These are phyloP conservation scores for Herpomyces periplanetae DNA, from an alignment of 2,329 filamentous ascomycete genomes.

Conservation along the genomic window DNA sequence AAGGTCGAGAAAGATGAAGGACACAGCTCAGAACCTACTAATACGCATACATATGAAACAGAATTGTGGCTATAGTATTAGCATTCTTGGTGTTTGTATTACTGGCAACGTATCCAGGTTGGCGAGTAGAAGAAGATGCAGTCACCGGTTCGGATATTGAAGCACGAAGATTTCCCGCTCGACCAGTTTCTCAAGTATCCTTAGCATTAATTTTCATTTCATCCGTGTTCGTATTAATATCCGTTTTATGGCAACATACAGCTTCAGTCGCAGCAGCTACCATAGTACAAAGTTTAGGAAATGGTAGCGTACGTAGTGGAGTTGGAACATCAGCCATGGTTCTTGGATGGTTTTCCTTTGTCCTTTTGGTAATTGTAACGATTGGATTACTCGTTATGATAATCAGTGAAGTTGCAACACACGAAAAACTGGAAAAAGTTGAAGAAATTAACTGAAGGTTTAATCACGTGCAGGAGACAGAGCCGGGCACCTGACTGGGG, in stretches of 20 bases:
- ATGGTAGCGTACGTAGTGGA: slow-evolving; percentile 47
- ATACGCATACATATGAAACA: slow-evolving; percentile 6
- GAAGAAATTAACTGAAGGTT: too few species aligned
- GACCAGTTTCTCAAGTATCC: slow-evolving; percentile 64
- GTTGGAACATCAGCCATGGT: slow-evolving; percentile 89
- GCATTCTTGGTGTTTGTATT: slow-evolving; percentile 83
- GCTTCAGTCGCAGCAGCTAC: slow-evolving; percentile 78
- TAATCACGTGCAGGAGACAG: too few species aligned
- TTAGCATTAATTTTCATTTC: slow-evolving; percentile 54
- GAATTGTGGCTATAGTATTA: slow-evolving; percentile 87
- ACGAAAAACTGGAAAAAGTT: too few species aligned
- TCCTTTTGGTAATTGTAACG: slow-evolving; percentile 65
- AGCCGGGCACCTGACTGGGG: too few species aligned
- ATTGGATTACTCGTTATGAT: slow-evolving; percentile 90
- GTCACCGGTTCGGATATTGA: slow-evolving; percentile 40
- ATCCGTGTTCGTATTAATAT: slow-evolving; percentile 22
- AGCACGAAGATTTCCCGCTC: slow-evolving; percentile 68
- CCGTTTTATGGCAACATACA: slow-evolving; percentile 66
- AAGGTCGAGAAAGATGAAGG: slow-evolving; percentile 1
- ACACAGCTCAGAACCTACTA: background rate
- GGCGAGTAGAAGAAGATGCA: slow-evolving; percentile 61
- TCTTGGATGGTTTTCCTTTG: slow-evolving; percentile 86
- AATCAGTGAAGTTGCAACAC: too few species aligned
- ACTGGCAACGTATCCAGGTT: slow-evolving; percentile 79
- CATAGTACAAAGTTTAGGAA: slow-evolving; percentile 66